phyloP scores from a whole-genome alignment of 306 rosid genomes.

The Cucumis cinereus region DNA sequence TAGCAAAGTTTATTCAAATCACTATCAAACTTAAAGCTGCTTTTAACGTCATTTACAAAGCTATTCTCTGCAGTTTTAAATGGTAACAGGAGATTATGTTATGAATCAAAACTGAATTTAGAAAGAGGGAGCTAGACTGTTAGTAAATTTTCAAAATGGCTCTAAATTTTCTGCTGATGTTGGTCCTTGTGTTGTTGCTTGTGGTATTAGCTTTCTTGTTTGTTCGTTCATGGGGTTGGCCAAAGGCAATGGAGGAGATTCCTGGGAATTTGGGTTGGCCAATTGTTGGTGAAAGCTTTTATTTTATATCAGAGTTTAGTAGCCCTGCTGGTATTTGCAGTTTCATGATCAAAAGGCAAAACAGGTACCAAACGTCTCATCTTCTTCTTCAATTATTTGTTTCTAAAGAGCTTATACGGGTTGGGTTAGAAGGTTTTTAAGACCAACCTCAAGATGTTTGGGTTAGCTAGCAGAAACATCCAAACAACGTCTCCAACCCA shows the following conservation, averaged over 20 bases:
- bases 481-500: no score
- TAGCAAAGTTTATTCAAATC: background rate
- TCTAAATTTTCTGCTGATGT: slow-evolving; percentile 10
- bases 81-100: background rate
- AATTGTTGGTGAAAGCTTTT: slow-evolving; percentile 62
- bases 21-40: background rate
- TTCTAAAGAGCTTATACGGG: no score
- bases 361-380: slow-evolving; percentile 33
- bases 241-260: slow-evolving; percentile 50
- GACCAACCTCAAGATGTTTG: no score
- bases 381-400: background rate
- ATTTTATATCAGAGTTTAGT: slow-evolving; percentile 59
- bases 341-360: slow-evolving; percentile 70
- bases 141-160: slow-evolving; percentile 23
- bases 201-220: slow-evolving; percentile 21
- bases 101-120: background rate
- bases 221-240: slow-evolving; percentile 36
- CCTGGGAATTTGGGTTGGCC: slow-evolving; percentile 92
- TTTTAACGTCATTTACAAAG: background rate
- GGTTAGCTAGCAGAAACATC: no score
- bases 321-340: slow-evolving; percentile 66
- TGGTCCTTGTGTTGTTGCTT: slow-evolving; percentile 17
- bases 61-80: background rate
- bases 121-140: background rate
- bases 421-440: no score